These are phyloP conservation scores for Dothistroma pini DNA, from an alignment of 2,329 filamentous ascomycete genomes.

Conservation along the genomic window DNA sequence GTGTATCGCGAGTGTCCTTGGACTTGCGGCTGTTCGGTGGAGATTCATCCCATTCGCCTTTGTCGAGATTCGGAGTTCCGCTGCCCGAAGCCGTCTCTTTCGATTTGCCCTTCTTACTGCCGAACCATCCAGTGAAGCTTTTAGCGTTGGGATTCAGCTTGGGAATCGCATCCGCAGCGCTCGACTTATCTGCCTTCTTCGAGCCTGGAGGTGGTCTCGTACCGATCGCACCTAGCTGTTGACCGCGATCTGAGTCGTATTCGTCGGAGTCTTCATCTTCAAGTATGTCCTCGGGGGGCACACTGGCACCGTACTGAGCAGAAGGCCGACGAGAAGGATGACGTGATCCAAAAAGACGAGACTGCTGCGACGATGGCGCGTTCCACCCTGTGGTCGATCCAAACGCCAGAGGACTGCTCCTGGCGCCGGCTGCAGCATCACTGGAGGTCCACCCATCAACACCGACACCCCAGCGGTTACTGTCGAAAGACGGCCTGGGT, in stretches of 20 bases:
- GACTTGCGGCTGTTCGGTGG: conserved; percentile 40
- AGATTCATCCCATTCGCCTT: conserved; percentile 34
- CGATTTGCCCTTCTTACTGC: conserved; percentile 40
- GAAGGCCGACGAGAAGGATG: conserved; percentile 78
- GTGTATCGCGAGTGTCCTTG: conserved; percentile 44
- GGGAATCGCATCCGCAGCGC: conserved; percentile 41
- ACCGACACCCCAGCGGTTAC: conserved; percentile 47
- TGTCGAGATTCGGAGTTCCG: conserved; percentile 19
- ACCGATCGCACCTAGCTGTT: conserved; percentile 68
- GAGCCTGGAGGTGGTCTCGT: conserved; percentile 51
- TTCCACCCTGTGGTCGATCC: conserved; percentile 34
- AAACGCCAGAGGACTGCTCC: conserved; percentile 39
- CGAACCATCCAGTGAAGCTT: conserved; percentile 72
- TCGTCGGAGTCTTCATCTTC: conserved; percentile 49
- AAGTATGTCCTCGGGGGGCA: conserved; percentile 52
- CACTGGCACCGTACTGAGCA: conserved; percentile 69
- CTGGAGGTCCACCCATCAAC: conserved; percentile 29
- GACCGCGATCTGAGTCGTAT: conserved; percentile 41
- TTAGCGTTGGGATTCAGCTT: conserved; percentile 84
- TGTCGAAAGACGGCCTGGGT: conserved; percentile 75
- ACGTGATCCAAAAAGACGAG: conserved; percentile 51
- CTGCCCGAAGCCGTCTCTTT: conserved; percentile 22
- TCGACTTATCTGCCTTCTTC: conserved; percentile 18
- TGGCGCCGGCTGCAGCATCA: conserved; percentile 32
- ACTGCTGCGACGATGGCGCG: conserved; percentile 51